phyloP scores from a whole-genome alignment of 179 eudicot species.

The Kewa caespitosa region DNA sequence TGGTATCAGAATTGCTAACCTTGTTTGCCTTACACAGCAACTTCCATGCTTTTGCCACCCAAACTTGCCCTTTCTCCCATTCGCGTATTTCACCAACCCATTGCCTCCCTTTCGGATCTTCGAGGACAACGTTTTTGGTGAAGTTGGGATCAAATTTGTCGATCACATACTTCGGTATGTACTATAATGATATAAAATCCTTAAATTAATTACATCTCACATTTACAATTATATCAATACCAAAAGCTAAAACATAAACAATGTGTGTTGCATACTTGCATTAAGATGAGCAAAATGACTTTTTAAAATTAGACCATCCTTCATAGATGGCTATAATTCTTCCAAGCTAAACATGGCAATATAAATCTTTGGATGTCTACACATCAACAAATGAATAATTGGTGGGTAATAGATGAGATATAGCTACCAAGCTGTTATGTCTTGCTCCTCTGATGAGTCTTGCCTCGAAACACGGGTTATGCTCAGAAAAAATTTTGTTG shows the following conservation, averaged over 20 bases:
- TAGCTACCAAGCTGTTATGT: background rate
- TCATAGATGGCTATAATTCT: no score
- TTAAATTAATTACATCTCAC: no score
- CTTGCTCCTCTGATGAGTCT: background rate
- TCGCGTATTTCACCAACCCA: background rate
- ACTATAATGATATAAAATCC: no score
- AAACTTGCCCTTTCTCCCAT: background rate
- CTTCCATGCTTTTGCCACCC: constrained; percentile 1
- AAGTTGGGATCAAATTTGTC: background rate
- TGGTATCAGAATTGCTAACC: background rate
- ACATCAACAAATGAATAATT: background rate
- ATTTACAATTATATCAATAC: no score
- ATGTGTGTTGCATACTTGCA: no score
- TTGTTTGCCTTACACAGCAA: background rate
- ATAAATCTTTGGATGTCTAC: no score
- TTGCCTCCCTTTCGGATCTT: background rate
- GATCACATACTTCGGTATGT: background rate
- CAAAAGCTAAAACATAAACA: no score
- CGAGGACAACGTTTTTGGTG: background rate
- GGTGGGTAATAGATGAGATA: background rate
- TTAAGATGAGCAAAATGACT: background rate
- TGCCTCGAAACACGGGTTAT: constrained; percentile 1
- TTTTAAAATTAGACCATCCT: background rate
- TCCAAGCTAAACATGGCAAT: no score
- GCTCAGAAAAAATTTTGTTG: background rate